Percentiles rank a stretch among this genome's conserved stretches.
These are phyloP conservation scores for Capsella rubella DNA, from an alignment of 441 rosid species.

Conservation along the genomic window DNA sequence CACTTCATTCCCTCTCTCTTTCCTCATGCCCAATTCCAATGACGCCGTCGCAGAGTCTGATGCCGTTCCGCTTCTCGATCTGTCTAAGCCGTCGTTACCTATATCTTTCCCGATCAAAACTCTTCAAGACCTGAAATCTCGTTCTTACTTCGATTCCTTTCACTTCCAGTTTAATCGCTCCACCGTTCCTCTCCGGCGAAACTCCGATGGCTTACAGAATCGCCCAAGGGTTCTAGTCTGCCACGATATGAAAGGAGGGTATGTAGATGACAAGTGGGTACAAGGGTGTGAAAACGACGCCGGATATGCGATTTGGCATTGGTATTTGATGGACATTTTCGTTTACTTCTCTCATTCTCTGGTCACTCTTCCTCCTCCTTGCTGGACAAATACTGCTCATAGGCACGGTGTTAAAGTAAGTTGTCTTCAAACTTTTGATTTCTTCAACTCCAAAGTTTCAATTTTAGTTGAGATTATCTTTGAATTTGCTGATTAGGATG, in stretches of 20 bases:
- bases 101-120: constrained; percentile 78
- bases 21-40: constrained; percentile 42
- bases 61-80: constrained; percentile 54
- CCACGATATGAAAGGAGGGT: constrained; percentile 88
- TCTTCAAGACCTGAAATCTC: constrained; percentile 65
- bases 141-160: constrained; percentile 75
- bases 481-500: constrained; percentile 9
- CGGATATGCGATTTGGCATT: constrained; percentile 82
- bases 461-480: neutral
- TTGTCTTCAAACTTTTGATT: neutral
- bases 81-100: constrained; percentile 64
- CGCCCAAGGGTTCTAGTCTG: constrained; percentile 75
- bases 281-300: constrained; percentile 75
- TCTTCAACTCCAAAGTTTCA: neutral
- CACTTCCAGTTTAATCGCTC: constrained; percentile 79
- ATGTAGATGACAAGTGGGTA: constrained; percentile 78
- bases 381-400: constrained; percentile 93
- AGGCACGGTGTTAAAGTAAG: constrained; percentile 84
- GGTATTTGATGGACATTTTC: constrained; percentile 86
- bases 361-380: constrained; percentile 88
- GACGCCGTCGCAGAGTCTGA: constrained; percentile 23
- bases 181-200: constrained; percentile 54
- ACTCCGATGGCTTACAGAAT: constrained; percentile 41
- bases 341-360: constrained; percentile 82
- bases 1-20: constrained; percentile 30